Evolutionary conservation across 2,329 filamentous ascomycete genomes (phyloP).

Genomic region (Nemania sp.): DNA sequence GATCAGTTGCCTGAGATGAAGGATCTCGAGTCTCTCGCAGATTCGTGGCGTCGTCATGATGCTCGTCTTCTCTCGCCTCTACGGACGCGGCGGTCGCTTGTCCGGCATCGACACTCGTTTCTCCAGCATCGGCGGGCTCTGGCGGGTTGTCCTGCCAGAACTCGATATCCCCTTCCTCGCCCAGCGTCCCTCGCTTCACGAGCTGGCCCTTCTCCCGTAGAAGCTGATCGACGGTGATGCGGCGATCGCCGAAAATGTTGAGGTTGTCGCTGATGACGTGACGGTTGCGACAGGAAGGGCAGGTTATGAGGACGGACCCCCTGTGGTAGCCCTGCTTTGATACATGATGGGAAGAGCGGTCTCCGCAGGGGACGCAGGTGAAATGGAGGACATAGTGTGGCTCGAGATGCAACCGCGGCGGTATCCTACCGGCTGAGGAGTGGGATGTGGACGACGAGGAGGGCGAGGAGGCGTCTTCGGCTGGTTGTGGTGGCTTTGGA

Average conservation of each 20-base stretch:
- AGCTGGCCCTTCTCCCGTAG: slow-evolving; percentile 75
- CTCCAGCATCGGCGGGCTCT: slow-evolving; percentile 1
- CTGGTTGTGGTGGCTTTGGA: slow-evolving; percentile 32
- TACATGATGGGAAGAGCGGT: slow-evolving; percentile 80
- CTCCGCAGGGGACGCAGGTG: slow-evolving; percentile 84
- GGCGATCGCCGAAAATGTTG: slow-evolving; percentile 72
- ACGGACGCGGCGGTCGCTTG: not conserved
- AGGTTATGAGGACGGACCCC: slow-evolving; percentile 86
- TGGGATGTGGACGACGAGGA: too few relatives aligned
- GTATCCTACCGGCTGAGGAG: too few relatives aligned
- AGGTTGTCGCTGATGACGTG: slow-evolving; percentile 94
- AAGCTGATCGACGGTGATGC: slow-evolving; percentile 76
- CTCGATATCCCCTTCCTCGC: slow-evolving; percentile 83
- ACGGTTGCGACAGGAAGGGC: slow-evolving; percentile 81
- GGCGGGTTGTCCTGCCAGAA: slow-evolving; percentile 78
- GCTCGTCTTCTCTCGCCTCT: not conserved
- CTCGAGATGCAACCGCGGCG: slow-evolving; percentile 44
- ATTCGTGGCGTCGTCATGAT: slow-evolving; percentile 2
- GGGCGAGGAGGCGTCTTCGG: slow-evolving; percentile 8
- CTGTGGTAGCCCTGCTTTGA: slow-evolving; percentile 95
- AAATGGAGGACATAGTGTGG: slow-evolving; percentile 88
- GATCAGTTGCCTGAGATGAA: slow-evolving; percentile 27
- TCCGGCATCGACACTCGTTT: slow-evolving; percentile 2
- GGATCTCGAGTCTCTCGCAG: slow-evolving; percentile 24
- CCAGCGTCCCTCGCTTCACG: slow-evolving; percentile 71